phyloP scores from a whole-genome alignment of 2,329 filamentous ascomycete species.

The Exophiala bonariae region DNA sequence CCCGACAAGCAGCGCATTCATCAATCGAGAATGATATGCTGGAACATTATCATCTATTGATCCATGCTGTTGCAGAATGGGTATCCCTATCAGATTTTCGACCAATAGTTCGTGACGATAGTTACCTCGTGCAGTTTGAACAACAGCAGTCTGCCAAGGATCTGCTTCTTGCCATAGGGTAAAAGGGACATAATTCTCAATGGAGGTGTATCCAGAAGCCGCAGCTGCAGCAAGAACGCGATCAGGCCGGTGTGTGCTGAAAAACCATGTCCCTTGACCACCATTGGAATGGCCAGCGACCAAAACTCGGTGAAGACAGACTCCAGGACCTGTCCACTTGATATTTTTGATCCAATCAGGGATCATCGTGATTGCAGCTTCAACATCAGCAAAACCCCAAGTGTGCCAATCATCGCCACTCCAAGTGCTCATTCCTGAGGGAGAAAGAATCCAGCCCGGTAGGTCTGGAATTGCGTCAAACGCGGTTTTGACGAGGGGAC shows the following conservation, averaged over 20 bases:
- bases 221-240: constrained; percentile 57
- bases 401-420: constrained; percentile 63
- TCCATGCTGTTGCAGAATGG: constrained; percentile 59
- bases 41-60: constrained; percentile 60
- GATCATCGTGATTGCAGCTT: constrained; percentile 53
- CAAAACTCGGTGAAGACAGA: constrained; percentile 51
- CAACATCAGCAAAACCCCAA: constrained; percentile 58
- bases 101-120: constrained; percentile 58
- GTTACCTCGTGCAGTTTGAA: constrained; percentile 51
- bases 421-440: constrained; percentile 60
- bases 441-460: constrained; percentile 57
- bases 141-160: constrained; percentile 47
- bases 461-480: constrained; percentile 53
- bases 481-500: constrained; percentile 45
- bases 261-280: constrained; percentile 60
- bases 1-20: constrained; percentile 51
- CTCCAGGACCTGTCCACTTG: constrained; percentile 49
- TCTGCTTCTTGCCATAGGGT: constrained; percentile 57
- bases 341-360: constrained; percentile 50
- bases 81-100: constrained; percentile 52
- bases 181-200: constrained; percentile 60
- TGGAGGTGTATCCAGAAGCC: constrained; percentile 60
- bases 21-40: constrained; percentile 56
- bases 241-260: constrained; percentile 56
- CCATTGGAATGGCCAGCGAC: constrained; percentile 61